These are phyloP conservation scores for Thelonectria rubi DNA, from an alignment of 2,329 filamentous ascomycete species.

Conservation along the genomic window DNA sequence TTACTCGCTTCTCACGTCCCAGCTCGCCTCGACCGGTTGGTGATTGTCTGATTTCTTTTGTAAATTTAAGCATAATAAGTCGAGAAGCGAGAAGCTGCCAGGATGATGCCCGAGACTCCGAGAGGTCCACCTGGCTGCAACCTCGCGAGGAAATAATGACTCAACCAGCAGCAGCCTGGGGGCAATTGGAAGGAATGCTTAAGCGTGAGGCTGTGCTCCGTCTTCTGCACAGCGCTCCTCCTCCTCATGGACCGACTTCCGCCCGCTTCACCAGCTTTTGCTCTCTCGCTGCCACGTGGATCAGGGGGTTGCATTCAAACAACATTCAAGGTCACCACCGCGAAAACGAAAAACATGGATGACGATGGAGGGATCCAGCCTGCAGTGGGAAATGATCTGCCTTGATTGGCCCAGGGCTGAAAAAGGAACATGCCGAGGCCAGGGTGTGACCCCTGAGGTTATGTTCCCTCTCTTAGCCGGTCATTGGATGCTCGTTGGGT, in stretches of 20 bases:
- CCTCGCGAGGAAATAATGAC: not conserved
- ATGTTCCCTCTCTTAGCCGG: too few species aligned
- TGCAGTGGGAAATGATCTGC: not conserved
- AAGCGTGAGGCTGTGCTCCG: not conserved
- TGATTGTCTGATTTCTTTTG: not conserved
- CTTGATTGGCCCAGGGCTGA: not conserved
- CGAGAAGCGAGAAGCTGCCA: not conserved
- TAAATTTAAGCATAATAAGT: slow-evolving; percentile 3
- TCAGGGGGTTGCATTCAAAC: not conserved
- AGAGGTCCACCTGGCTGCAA: not conserved
- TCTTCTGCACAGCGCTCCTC: too few species aligned
- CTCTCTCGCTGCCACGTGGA: not conserved
- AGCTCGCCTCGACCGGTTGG: not conserved
- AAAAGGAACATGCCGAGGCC: too few species aligned
- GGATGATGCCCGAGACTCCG: not conserved
- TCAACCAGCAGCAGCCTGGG: not conserved
- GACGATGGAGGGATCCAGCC: not conserved
- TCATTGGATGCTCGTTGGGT: too few species aligned
- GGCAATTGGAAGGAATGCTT: not conserved
- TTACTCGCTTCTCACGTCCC: not conserved
- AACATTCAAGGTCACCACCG: not conserved
- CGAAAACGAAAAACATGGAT: not conserved
- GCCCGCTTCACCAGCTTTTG: not conserved
- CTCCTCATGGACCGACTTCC: too few species aligned
- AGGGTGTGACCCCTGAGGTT: too few species aligned